Percentiles rank a stretch among this genome's conserved stretches.
Evolutionary conservation across 441 rosid species (phyloP).

Genomic region (Isatis lusitanica): DNA sequence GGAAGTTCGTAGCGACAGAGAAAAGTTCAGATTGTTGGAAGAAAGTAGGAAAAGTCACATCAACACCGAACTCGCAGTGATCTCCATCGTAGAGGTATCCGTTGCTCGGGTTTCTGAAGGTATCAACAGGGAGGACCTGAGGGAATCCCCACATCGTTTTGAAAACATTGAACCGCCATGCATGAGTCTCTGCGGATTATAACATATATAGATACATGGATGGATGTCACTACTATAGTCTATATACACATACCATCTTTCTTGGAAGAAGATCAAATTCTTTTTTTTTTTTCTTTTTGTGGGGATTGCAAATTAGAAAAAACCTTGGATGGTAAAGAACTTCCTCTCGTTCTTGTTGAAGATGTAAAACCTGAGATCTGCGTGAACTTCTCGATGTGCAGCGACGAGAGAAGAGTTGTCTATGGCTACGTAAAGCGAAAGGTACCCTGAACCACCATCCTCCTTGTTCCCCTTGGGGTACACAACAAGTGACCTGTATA

Average conservation of each 20-base stretch:
- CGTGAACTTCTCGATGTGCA: background rate
- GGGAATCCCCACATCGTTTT: slow-evolving; percentile 29
- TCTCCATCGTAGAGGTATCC: slow-evolving; percentile 25
- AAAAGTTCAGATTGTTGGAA: slow-evolving; percentile 15
- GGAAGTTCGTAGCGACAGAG: background rate
- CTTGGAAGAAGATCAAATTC: too few species aligned
- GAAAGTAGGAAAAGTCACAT: slow-evolving; percentile 9
- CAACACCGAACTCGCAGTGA: slow-evolving; percentile 35
- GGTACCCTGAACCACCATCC: slow-evolving; percentile 10
- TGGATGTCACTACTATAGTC: too few species aligned
- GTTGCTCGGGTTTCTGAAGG: slow-evolving; percentile 13
- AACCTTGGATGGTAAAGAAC: slow-evolving; percentile 29
- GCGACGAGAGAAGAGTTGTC: slow-evolving; percentile 3
- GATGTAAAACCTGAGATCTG: slow-evolving; percentile 32
- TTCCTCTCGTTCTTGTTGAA: slow-evolving; percentile 21
- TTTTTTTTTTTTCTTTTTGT: too few species aligned
- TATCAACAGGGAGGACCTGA: slow-evolving; percentile 9
- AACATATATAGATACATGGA: too few species aligned
- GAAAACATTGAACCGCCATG: background rate
- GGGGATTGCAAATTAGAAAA: background rate
- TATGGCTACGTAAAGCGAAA: slow-evolving; percentile 31
- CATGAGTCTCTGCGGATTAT: background rate
- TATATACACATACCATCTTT: too few species aligned
- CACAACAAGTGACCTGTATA: slow-evolving; percentile 27
- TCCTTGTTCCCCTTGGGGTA: slow-evolving; percentile 20